Conservation (phyloP, 2,329 filamentous ascomycete species). For the Colletotrichum australisinense region DNA sequence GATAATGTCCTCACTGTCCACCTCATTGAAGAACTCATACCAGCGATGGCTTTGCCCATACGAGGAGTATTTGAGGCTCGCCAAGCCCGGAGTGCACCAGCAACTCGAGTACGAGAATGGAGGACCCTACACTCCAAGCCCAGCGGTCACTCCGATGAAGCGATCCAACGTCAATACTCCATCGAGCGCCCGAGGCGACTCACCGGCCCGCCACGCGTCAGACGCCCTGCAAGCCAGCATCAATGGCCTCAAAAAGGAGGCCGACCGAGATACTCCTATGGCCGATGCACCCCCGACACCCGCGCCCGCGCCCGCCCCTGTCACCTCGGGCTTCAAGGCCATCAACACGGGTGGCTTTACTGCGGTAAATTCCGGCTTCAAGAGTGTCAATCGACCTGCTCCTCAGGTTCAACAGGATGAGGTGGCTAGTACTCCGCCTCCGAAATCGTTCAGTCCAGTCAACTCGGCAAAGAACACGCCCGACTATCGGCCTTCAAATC, state of each 20-base stretch:
- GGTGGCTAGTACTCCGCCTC: slow-evolving; percentile 69
- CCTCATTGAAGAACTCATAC: slow-evolving; percentile 97
- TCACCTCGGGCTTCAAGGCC: slow-evolving; percentile 69
- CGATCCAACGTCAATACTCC: slow-evolving; percentile 71
- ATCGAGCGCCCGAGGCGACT: slow-evolving; percentile 69
- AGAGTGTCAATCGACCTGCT: slow-evolving; percentile 70
- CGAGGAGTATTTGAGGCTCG: slow-evolving; percentile 90
- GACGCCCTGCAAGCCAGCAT: slow-evolving; percentile 64
- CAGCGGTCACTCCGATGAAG: slow-evolving; percentile 77
- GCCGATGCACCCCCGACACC: slow-evolving; percentile 55
- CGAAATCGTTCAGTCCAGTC: slow-evolving; percentile 71
- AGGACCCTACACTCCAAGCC: slow-evolving; percentile 85
- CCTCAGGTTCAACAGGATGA: slow-evolving; percentile 42
- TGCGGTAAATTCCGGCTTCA: slow-evolving; percentile 78
- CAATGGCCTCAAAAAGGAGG: slow-evolving; percentile 56
- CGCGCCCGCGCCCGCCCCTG: slow-evolving; percentile 50
- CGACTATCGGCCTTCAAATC: slow-evolving; percentile 68
- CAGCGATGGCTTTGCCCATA: slow-evolving; percentile 97
- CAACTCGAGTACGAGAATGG: slow-evolving; percentile 94
- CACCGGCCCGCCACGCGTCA: slow-evolving; percentile 71
- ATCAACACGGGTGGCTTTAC: slow-evolving; percentile 75
- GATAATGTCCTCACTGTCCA: slow-evolving; percentile 99
- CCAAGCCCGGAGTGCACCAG: slow-evolving; percentile 96
- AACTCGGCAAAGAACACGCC: slow-evolving; percentile 73
- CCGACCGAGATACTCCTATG: slow-evolving; percentile 61